Evolutionary conservation across 768 basidiomycete genomes (phyloP), one percentile per base, ranked within the genome.

Genomic region (Phylloporus sp.): DNA sequence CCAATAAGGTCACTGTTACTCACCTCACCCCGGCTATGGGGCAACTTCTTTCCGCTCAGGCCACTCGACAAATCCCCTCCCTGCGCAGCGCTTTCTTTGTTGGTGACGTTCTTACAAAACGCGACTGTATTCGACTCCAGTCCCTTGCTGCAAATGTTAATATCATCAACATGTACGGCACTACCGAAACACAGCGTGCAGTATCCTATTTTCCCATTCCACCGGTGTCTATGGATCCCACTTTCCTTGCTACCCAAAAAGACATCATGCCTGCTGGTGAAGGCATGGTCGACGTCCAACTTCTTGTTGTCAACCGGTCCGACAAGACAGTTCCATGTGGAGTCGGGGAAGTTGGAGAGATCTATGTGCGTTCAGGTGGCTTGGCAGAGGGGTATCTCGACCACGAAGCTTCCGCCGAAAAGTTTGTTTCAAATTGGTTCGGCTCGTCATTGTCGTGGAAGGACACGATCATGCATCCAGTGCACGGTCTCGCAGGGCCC

Each of bases 121-220:
- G 96, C 35, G 96, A 99, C 66, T 98, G 95, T 60, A 80, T 87
- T 33, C 88, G 96, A 28, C 77, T 99, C 3, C 96, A 99, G 65
- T 77, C 88, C 3, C 83, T 99, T 38, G 96, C 95, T 3, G 72
- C 81, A 11, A 96, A 98, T 57, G 92, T 94, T 13, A 75, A 82
- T 27, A 97, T 99, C 63, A 84, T 98, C 68, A 99, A 99, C 75
- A 99, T 99, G 96, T 99, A 97, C 66, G 96, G 96, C 14, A 98
- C 96, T 7, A 99, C 96, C 18, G 96, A 99, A 69, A 98, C 96
- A 8, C 96, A 99, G 65, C 89, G 96, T 42, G 96, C 96, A 3
- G 96, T 99, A 9, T 97, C 94, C 18, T 98, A 97, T 70, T 97
- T 94, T 63, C 78, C 83, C 18, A 91, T 98, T 56, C 93, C 95